Conservation (phyloP, 148 eudicot species). For the Nepenthes mirabilis region DNA sequence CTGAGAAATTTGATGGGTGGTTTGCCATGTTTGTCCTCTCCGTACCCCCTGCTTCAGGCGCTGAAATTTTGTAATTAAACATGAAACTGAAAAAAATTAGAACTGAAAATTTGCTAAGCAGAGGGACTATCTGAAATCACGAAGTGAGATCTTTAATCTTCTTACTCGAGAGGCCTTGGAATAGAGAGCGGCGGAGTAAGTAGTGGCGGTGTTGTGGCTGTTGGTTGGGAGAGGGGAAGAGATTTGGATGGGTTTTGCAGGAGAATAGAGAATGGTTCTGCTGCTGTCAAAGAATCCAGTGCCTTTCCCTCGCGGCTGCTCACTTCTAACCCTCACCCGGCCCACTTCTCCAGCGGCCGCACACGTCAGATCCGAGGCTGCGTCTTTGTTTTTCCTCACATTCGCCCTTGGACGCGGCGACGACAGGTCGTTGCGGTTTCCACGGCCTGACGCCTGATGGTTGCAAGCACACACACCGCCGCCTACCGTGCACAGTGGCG, state of each 20-base stretch:
- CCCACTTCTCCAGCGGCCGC: slow-evolving; percentile 61
- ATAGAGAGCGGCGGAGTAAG: too few species aligned
- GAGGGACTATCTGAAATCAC: not conserved
- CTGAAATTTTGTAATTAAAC: too few species aligned
- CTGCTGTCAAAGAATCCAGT: slow-evolving; percentile 20
- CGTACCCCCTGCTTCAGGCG: not conserved
- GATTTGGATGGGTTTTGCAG: not conserved
- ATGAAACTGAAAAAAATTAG: not conserved
- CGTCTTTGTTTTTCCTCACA: not conserved
- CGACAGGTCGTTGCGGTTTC: slow-evolving; percentile 21
- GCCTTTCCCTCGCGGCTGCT: slow-evolving; percentile 8
- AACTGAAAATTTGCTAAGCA: not conserved
- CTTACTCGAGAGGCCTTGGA: slow-evolving; percentile 7
- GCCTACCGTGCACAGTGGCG: slow-evolving; percentile 30
- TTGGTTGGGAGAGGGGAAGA: slow-evolving; percentile 16
- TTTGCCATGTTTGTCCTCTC: not conserved
- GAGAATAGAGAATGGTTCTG: not conserved
- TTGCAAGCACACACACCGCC: slow-evolving; percentile 15
- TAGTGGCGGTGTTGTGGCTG: too few species aligned
- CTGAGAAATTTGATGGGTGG: slow-evolving; percentile 2
- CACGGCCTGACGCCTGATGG: slow-evolving; percentile 24
- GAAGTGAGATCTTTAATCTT: not conserved
- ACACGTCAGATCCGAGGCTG: slow-evolving; percentile 28
- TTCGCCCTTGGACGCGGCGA: slow-evolving; percentile 9
- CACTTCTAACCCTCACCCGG: slow-evolving; percentile 29